These are phyloP conservation scores for Geopyxis carbonaria DNA, from an alignment of 495 filamentous ascomycete species.

Conservation along the genomic window DNA sequence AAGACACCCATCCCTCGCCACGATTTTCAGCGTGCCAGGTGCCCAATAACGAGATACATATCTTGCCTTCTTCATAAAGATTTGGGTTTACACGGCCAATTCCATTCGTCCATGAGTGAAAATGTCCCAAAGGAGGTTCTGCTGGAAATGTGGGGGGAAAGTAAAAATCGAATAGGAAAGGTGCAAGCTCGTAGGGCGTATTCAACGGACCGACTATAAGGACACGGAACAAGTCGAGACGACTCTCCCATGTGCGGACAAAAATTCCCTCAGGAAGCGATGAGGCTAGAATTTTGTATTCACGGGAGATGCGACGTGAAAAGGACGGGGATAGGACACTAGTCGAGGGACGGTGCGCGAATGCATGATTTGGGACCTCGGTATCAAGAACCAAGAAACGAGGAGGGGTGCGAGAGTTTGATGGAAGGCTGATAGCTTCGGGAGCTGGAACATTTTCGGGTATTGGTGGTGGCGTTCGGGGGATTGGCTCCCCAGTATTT, in stretches of 20 bases:
- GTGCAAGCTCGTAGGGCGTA: conserved; percentile 45
- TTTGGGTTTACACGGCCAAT: conserved; percentile 43
- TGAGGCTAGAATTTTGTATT: conserved; percentile 38
- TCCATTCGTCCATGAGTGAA: conserved; percentile 41
- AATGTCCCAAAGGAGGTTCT: conserved; percentile 34
- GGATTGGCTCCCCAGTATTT: conserved; percentile 5
- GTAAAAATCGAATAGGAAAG: conserved; percentile 43
- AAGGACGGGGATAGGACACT: conserved; percentile 13
- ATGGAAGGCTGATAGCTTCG: conserved; percentile 18
- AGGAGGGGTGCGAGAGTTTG: conserved; percentile 22
- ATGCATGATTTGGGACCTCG: conserved; percentile 36
- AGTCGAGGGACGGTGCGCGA: conserved; percentile 16
- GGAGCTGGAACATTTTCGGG: conserved; percentile 15
- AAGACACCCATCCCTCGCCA: conserved; percentile 38
- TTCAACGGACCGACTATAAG: conserved; percentile 41
- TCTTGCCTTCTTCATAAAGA: conserved; percentile 43
- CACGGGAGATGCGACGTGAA: conserved; percentile 36
- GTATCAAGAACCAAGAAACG: conserved; percentile 32
- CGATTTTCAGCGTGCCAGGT: conserved; percentile 40
- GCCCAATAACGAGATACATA: conserved; percentile 43
- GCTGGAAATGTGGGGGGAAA: conserved; percentile 33
- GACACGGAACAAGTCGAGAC: conserved; percentile 40
- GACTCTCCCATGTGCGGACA: conserved; percentile 41
- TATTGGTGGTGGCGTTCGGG: conserved; percentile 5
- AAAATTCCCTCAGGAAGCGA: conserved; percentile 41